Evolutionary conservation across 257 asterid genomes (phyloP).

Genomic region (Cordia subcordata): DNA sequence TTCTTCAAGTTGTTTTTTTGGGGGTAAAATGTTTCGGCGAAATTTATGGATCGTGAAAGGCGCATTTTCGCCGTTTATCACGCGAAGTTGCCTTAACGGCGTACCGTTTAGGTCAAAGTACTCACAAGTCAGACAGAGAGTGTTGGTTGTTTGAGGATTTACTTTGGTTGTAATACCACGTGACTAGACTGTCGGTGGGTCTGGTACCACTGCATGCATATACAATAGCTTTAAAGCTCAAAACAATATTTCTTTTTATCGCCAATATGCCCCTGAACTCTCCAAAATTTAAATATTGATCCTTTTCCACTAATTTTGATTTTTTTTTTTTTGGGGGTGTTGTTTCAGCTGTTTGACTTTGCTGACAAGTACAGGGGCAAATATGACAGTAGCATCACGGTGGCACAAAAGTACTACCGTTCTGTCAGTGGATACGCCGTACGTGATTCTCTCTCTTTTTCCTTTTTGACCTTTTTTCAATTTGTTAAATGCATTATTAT

Average conservation of each 20-base stretch:
- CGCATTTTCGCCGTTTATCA: conserved; percentile 29
- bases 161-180: conserved; percentile 22
- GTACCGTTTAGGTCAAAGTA: no score
- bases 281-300: no score
- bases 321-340: not conserved
- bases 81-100: conserved; percentile 24
- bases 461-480: not conserved
- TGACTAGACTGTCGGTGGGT: conserved; percentile 32
- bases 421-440: conserved; percentile 97
- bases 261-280: not conserved
- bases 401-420: conserved; percentile 89
- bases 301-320: not conserved
- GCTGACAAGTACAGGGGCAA: conserved; percentile 97
- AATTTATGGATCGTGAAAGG: conserved; percentile 34
- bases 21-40: conserved; percentile 40
- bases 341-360: conserved; percentile 79
- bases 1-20: conserved; percentile 14
- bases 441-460: conserved; percentile 27
- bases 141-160: conserved; percentile 2
- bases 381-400: conserved; percentile 80
- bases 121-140: no score
- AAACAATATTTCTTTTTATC: no score
- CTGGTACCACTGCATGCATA: no score
- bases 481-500: not conserved
- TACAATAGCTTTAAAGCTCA: no score